phyloP scores from a whole-genome alignment of 257 asterid genomes.

The Ilex asprella region DNA sequence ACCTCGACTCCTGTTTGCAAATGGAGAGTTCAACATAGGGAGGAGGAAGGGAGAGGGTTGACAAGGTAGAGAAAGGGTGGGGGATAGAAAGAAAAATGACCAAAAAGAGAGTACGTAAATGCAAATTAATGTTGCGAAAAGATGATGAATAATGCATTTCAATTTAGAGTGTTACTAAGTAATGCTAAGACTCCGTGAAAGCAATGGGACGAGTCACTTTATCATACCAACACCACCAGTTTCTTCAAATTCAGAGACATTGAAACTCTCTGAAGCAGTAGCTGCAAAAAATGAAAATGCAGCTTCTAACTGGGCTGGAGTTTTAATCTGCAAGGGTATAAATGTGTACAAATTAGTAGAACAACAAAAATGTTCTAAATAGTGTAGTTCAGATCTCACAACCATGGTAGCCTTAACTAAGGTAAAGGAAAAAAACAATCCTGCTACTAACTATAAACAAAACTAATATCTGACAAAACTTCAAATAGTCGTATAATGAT shows the following conservation, averaged over 20 bases:
- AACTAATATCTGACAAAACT: neutral
- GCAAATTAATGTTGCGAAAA: neutral
- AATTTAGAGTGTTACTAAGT: neutral
- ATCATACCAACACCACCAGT: conserved; percentile 88
- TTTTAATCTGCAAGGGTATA: conserved; percentile 43
- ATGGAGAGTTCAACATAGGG: conserved; percentile 3
- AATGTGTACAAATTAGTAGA: neutral
- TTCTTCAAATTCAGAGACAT: conserved; percentile 55
- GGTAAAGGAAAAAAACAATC: too few relatives aligned
- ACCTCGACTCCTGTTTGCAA: conserved; percentile 67
- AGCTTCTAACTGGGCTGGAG: conserved; percentile 78
- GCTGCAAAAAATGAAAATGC: conserved; percentile 56
- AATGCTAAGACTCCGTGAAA: neutral
- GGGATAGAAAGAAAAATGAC: neutral
- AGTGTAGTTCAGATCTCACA: neutral
- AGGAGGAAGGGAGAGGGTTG: neutral
- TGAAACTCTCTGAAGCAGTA: conserved; percentile 46
- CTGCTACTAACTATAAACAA: neutral
- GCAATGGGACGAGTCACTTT: conserved; percentile 1
- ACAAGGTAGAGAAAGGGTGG: neutral
- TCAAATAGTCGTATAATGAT: neutral
- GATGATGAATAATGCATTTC: too few relatives aligned
- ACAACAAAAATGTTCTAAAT: neutral
- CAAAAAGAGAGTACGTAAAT: neutral
- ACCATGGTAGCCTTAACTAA: too few relatives aligned